phyloP scores from a whole-genome alignment of 2,329 filamentous ascomycete genomes.

The Pyricularia grisea region DNA sequence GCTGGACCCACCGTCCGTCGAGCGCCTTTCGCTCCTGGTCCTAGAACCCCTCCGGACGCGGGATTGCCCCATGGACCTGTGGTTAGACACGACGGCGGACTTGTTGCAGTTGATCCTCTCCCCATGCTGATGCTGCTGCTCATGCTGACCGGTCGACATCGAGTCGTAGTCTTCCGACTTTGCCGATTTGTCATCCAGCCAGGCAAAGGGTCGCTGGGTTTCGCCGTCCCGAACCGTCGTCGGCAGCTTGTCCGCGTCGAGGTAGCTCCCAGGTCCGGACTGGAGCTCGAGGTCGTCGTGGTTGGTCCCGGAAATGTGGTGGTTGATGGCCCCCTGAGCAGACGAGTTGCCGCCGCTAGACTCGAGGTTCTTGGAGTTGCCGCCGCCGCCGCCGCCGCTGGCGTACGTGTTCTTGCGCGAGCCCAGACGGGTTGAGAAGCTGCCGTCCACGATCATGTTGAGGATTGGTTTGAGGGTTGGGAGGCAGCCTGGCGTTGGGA shows the following conservation, averaged over 20 bases:
- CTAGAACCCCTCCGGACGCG: too few species aligned
- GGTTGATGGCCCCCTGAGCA: too few species aligned
- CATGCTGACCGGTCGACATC: too few species aligned
- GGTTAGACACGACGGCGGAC: too few species aligned
- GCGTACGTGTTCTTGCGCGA: background rate
- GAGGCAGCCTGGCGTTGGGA: background rate
- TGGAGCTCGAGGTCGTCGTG: background rate
- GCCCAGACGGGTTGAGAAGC: background rate
- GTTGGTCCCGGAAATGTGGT: too few species aligned
- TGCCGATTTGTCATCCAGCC: background rate
- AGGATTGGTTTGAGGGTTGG: background rate
- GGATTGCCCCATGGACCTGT: too few species aligned
- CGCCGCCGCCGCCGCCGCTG: background rate
- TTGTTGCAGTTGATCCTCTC: too few species aligned
- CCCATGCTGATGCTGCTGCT: too few species aligned
- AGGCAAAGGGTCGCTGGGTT: background rate
- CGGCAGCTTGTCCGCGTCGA: background rate
- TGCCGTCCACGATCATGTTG: background rate
- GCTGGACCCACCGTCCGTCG: background rate
- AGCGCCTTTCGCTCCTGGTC: background rate
- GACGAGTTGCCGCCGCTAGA: background rate
- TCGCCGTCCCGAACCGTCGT: background rate
- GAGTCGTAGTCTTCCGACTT: too few species aligned
- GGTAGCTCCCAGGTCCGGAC: background rate
- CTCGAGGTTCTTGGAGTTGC: background rate